These are phyloP conservation scores for Aspergillus sp. DNA, from an alignment of 2,329 filamentous ascomycete genomes.

Conservation along the genomic window DNA sequence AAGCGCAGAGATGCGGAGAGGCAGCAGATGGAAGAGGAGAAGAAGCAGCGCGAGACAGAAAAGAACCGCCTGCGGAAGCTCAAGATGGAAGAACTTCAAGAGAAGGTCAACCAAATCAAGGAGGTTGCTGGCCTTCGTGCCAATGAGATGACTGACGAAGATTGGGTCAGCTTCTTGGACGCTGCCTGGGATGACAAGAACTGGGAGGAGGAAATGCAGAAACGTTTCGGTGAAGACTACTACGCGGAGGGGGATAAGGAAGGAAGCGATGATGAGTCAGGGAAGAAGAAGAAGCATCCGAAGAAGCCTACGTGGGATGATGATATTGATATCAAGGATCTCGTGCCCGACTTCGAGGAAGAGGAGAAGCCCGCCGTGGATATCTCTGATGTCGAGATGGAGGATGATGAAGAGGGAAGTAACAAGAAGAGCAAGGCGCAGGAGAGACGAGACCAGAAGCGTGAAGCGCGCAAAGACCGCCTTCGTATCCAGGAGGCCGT, in stretches of 20 bases:
- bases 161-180: conserved; percentile 83
- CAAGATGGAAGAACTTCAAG: conserved; percentile 86
- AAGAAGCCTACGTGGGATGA: conserved; percentile 94
- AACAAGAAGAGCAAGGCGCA: conserved; percentile 49
- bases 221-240: conserved; percentile 85
- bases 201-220: conserved; percentile 90
- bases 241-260: conserved; percentile 69
- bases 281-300: conserved; percentile 63
- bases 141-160: conserved; percentile 68
- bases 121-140: conserved; percentile 79
- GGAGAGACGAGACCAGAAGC: conserved; percentile 62
- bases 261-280: conserved; percentile 47
- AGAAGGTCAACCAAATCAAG: conserved; percentile 84
- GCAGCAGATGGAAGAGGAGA: conserved; percentile 75
- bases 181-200: conserved; percentile 83
- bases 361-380: conserved; percentile 58
- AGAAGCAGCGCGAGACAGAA: conserved; percentile 73
- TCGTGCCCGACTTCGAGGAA: conserved; percentile 85
- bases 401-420: conserved; percentile 45
- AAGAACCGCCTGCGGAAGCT: conserved; percentile 81
- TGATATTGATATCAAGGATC: conserved; percentile 94
- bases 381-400: conserved; percentile 58
- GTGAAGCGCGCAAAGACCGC: conserved; percentile 76
- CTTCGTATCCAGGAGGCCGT: conserved; percentile 83
- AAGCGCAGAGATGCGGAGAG: conserved; percentile 76